Evolutionary conservation across 1,139 yeast genomes (phyloP).

Genomic region (Petasospora rhodanensis): DNA sequence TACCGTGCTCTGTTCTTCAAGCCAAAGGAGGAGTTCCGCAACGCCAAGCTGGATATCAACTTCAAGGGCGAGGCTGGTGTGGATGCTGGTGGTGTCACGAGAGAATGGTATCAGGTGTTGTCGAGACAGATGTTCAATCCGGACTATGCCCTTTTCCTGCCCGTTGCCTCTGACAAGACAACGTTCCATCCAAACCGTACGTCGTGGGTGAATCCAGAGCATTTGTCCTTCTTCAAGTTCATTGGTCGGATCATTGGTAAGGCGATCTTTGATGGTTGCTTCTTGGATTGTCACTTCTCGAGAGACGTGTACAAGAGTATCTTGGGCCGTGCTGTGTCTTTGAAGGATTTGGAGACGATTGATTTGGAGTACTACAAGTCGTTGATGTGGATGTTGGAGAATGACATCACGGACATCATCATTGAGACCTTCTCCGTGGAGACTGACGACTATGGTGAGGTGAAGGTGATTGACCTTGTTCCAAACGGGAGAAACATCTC

Average conservation of each 20-base stretch:
- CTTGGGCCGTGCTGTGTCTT: constrained; percentile 73
- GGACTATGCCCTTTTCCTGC: constrained; percentile 87
- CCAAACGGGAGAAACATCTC: constrained; percentile 80
- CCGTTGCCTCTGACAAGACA: constrained; percentile 88
- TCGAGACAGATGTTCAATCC: constrained; percentile 97
- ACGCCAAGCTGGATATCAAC: constrained; percentile 68
- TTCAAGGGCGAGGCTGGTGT: constrained; percentile 95
- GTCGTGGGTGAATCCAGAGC: constrained; percentile 91
- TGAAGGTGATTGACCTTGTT: constrained; percentile 69
- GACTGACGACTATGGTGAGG: constrained; percentile 92
- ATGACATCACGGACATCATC: constrained; percentile 92
- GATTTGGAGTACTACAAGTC: constrained; percentile 93
- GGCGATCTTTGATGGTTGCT: constrained; percentile 84
- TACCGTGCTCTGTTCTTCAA: constrained; percentile 82
- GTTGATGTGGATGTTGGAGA: constrained; percentile 92
- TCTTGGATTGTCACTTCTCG: constrained; percentile 91
- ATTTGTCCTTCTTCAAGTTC: constrained; percentile 86
- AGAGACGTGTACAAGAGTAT: constrained; percentile 91
- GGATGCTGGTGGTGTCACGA: constrained; percentile 97
- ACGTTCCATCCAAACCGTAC: constrained; percentile 96
- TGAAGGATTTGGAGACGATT: constrained; percentile 92
- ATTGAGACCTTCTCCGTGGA: constrained; percentile 96
- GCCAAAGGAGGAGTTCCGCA: constrained; percentile 67
- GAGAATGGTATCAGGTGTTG: constrained; percentile 96
- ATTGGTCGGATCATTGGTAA: constrained; percentile 94